Evolutionary conservation across 2,329 filamentous ascomycete species (phyloP).

Genomic region (Aspergillus chevalieri): DNA sequence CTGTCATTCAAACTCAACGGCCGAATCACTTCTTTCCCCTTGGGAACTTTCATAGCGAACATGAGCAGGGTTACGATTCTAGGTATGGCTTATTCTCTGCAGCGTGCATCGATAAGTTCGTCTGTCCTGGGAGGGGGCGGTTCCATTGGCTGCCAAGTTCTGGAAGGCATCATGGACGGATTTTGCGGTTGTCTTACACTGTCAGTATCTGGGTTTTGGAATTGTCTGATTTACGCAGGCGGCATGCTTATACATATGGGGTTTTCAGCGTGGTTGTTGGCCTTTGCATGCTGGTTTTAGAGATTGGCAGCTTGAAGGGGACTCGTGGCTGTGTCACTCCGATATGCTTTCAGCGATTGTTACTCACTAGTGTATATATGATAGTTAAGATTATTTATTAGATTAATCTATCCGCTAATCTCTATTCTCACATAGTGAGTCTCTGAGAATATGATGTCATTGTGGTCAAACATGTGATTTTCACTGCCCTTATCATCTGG

Average conservation of each 20-base stretch:
- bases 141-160: slow-evolving; percentile 56
- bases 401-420: too few species aligned
- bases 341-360: not conserved
- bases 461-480: too few species aligned
- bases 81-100: slow-evolving; percentile 69
- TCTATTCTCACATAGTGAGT: too few species aligned
- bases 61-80: slow-evolving; percentile 65
- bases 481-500: too few species aligned
- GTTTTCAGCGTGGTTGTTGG: slow-evolving; percentile 53
- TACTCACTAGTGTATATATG: not conserved
- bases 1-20: slow-evolving; percentile 61
- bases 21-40: slow-evolving; percentile 58
- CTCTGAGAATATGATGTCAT: too few species aligned
- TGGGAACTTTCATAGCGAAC: slow-evolving; percentile 78
- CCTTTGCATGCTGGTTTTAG: slow-evolving; percentile 56
- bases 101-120: slow-evolving; percentile 48
- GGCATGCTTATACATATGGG: slow-evolving; percentile 64
- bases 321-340: slow-evolving; percentile 46
- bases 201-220: slow-evolving; percentile 60
- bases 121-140: slow-evolving; percentile 35
- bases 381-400: too few species aligned
- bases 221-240: slow-evolving; percentile 45
- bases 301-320: slow-evolving; percentile 77
- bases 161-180: slow-evolving; percentile 58
- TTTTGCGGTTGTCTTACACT: slow-evolving; percentile 60